Evolutionary conservation across 805 yeast genomes (phyloP), one percentile per base, ranked within the genome.

Genomic region (Saturnispora bothae): DNA sequence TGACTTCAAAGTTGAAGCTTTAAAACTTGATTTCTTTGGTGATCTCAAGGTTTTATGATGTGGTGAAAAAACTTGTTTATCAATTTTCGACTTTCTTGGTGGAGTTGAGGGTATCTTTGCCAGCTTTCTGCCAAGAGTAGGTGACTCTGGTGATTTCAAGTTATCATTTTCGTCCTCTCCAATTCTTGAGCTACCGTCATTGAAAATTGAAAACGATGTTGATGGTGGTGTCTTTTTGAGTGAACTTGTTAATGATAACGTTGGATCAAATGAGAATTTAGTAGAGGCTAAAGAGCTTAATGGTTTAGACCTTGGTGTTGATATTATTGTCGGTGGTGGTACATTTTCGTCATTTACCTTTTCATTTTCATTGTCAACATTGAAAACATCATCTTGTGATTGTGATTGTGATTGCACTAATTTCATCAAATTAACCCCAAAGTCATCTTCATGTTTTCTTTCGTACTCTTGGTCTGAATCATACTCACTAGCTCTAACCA

Each of bases 1-100:
- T n/a, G 54, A 39, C 38, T 54, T 52, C 33, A 46, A 50, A 17
- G 60, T 46, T 9, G 48, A 44, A 17, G 46, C 44, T 38, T 51
- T 58, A 17, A 60, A 46, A 12, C 48, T 54, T 3, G 76, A 64
- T 44, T 49, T 63, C 4, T 53, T 47, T 23, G 47, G 50, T 3
- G 46, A 34, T 6, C 39, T 39, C 33, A 40, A 59, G 25, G 50
- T 56, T 3, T 43, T 42, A 23, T 45, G 46, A 21, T 52, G 47
- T 17, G 78, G 78, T 6, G 60, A 53, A 45, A 76, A 70, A 6
- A 25, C 19, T 14, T 31, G 25, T 4, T 25, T 22, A 17, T 25
- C 18, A 10, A 10, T 8, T 19, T 14, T 8, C 7, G 18, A 19
- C 28, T 31, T 31, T 13, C 31, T 27, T 18, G 33, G 33, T 22